Base-by-base conservation (phyloP, 176 grass and related monocot species). In the Phragmites australis region DNA sequence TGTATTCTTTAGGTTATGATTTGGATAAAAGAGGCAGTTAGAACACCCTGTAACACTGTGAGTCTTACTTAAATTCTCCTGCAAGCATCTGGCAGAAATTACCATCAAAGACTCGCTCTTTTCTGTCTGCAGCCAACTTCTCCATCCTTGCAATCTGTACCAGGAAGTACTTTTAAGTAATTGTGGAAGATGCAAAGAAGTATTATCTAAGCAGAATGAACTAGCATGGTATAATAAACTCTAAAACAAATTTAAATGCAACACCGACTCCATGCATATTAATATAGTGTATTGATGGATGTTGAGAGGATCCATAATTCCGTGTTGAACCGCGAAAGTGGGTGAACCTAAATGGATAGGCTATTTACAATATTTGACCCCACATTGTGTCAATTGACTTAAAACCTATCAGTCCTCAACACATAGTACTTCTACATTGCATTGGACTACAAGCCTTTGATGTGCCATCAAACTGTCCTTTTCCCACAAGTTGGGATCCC, bases 21-120 rank as follows among this genome's bases (percentile, higher is more conserved):
- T 68, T 29, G 13, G 57, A 65, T 19, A 50, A 85, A 79, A 41
- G 67, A n/a, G 26, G 12, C 6, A 48, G 54, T 57, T 27, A 50
- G 55, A 66, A 65, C 14, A 47, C 2, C 52, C 5, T 40, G 6
- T 44, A 72, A 52, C 25, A 74, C 48, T 52, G 51, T 39, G 52
- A 25, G 13, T 77, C 83, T 84, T 45, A 92, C 90, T 92, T 92
- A 39, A 89, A 89, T 83, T 89, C 86, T 83, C 80, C 69, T 12
- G 83, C 84, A 80, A 92, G 82, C 56, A 89, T 86, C 86, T 70
- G 46, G 29, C 78, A 89, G 79, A 92, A 83, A 65, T 43, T 75
- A 40, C 46, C 42, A 65, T 86, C 79, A 43, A 86, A 70, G 54
- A 69, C 42, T 62, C 46, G 48, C 30, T 86, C 86, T 70, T 72